These are phyloP conservation scores for Lentinula edodes DNA, from an alignment of 768 basidiomycete species.

Conservation along the genomic window DNA sequence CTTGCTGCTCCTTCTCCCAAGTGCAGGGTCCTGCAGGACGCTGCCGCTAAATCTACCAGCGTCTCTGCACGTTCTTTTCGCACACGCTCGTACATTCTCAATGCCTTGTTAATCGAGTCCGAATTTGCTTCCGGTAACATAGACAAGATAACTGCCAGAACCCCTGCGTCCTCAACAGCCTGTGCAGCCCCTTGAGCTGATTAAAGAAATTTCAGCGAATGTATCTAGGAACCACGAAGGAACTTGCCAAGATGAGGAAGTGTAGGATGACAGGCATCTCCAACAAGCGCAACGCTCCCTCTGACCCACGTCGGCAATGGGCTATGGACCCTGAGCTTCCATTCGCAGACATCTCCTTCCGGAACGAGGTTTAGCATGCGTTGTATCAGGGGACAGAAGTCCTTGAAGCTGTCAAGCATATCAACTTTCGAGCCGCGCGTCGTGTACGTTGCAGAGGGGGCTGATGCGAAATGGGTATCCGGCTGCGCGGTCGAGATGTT, in stretches of 20 bases:
- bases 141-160: constrained; percentile 24
- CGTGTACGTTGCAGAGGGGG: constrained; percentile 27
- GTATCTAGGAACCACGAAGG: not conserved
- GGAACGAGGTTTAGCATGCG: constrained; percentile 28
- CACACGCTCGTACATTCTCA: constrained; percentile 17
- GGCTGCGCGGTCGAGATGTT: constrained; percentile 33
- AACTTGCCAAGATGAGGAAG: constrained; percentile 4
- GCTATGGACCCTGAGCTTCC: constrained; percentile 32
- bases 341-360: constrained; percentile 30
- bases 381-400: constrained; percentile 29
- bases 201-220: not conserved
- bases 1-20: constrained; percentile 13
- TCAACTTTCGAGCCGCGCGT: constrained; percentile 24
- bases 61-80: constrained; percentile 15
- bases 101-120: constrained; percentile 9
- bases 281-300: constrained; percentile 24
- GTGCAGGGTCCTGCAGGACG: constrained; percentile 11
- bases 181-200: constrained; percentile 31
- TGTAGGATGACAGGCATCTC: constrained; percentile 30
- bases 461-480: constrained; percentile 27
- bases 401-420: constrained; percentile 26
- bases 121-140: constrained; percentile 6
- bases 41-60: constrained; percentile 15
- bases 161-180: constrained; percentile 34
- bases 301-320: constrained; percentile 33